These are phyloP conservation scores for Didymella segeticola DNA, from an alignment of 2,329 filamentous ascomycete genomes.

Conservation along the genomic window DNA sequence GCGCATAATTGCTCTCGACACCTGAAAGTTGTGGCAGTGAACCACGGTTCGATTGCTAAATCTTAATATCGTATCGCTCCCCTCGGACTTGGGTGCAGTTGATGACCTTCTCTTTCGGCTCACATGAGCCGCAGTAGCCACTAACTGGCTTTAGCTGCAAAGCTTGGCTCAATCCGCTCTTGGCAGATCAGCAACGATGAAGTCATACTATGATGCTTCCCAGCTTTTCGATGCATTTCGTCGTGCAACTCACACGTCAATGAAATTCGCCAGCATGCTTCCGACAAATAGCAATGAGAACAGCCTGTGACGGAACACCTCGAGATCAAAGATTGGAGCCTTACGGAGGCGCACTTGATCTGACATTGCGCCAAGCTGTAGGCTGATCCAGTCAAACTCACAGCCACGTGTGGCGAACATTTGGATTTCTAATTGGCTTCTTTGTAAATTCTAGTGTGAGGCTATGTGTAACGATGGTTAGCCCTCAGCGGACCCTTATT, in stretches of 20 bases:
- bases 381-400: background rate
- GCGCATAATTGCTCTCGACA: conserved; percentile 1
- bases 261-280: background rate
- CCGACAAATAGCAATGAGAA: background rate
- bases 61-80: background rate
- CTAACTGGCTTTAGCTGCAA: background rate
- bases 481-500: background rate
- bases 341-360: background rate
- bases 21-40: background rate
- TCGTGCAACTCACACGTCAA: conserved; percentile 14
- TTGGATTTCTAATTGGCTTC: conserved; percentile 4
- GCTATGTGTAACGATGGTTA: conserved; percentile 5
- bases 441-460: background rate
- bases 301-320: background rate
- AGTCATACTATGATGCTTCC: conserved; percentile 6
- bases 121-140: conserved; percentile 6
- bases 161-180: conserved; percentile 8
- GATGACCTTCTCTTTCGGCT: background rate
- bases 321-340: background rate
- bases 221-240: background rate
- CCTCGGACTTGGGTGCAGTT: background rate
- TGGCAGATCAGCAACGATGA: conserved; percentile 14
- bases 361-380: conserved; percentile 11
- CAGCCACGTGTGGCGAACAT: conserved; percentile 11
- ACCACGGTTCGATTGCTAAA: background rate